phyloP scores from a whole-genome alignment of 2,329 filamentous ascomycete genomes.

The Cladosporium sp. region DNA sequence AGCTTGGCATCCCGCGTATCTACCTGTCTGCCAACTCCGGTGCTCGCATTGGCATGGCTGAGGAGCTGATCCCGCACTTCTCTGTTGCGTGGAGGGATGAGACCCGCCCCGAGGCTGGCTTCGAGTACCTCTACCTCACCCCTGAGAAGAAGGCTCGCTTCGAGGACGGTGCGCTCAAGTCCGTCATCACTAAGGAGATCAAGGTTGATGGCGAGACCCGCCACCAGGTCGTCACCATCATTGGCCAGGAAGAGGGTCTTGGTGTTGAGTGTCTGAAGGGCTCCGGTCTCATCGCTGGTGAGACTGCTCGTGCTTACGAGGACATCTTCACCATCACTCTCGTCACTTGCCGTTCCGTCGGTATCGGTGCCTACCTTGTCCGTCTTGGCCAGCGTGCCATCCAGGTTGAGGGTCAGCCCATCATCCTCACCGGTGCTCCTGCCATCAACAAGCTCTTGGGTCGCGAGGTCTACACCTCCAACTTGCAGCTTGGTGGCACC shows the following conservation, averaged over 20 bases:
- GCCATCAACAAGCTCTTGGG: conserved; percentile 98
- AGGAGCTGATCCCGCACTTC: conserved; percentile 96
- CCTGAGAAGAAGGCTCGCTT: conserved; percentile 83
- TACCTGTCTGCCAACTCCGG: conserved; percentile 99
- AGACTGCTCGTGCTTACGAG: conserved; percentile 93
- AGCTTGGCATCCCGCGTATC: conserved; percentile 91
- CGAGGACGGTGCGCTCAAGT: conserved; percentile 68
- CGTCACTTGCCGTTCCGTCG: conserved; percentile 96
- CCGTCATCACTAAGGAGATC: conserved; percentile 84
- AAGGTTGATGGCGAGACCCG: conserved; percentile 83
- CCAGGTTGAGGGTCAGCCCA: conserved; percentile 97
- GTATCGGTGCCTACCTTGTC: conserved; percentile 98
- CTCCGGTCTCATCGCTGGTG: conserved; percentile 96
- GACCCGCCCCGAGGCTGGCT: conserved; percentile 76
- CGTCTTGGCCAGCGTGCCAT: conserved; percentile 97
- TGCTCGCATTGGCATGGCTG: conserved; percentile 92
- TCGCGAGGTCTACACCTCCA: conserved; percentile 97
- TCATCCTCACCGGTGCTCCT: conserved; percentile 95
- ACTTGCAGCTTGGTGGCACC: conserved; percentile 98
- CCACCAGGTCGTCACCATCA: conserved; percentile 88
- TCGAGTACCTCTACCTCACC: conserved; percentile 95
- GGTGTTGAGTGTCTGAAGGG: conserved; percentile 97
- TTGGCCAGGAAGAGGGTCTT: conserved; percentile 91
- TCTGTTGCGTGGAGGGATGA: conserved; percentile 93
- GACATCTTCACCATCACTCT: conserved; percentile 98